Evolutionary conservation across 2,329 filamentous ascomycete genomes (phyloP).

Genomic region (Hypoxylon sp.): DNA sequence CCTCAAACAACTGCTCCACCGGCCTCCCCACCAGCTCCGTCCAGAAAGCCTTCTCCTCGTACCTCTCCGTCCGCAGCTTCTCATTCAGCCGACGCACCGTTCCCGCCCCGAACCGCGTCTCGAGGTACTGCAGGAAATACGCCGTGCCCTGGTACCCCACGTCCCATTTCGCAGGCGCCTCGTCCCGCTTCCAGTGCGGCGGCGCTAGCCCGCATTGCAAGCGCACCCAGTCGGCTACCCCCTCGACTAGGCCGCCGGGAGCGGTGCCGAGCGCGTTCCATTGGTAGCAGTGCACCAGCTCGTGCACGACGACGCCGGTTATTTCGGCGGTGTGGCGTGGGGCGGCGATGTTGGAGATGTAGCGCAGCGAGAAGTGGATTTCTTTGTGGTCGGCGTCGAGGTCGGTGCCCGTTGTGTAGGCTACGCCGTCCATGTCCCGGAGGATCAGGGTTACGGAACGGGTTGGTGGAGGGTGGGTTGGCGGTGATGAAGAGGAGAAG

Average conservation of each 20-base stretch:
- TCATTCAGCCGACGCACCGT: constrained; percentile 77
- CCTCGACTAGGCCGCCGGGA: constrained; percentile 87
- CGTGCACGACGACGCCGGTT: constrained; percentile 87
- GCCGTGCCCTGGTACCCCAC: constrained; percentile 91
- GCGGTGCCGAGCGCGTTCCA: constrained; percentile 75
- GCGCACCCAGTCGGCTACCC: constrained; percentile 93
- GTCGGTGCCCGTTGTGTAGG: constrained; percentile 86
- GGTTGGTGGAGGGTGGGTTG: constrained; percentile 69
- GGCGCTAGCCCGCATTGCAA: constrained; percentile 80
- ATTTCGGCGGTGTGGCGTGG: constrained; percentile 73
- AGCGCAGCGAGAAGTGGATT: constrained; percentile 87
- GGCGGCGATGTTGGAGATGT: constrained; percentile 70
- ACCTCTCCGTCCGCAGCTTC: constrained; percentile 72
- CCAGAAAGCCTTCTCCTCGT: constrained; percentile 79
- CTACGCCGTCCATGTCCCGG: constrained; percentile 84
- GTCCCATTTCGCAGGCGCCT: constrained; percentile 77
- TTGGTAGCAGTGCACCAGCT: constrained; percentile 96
- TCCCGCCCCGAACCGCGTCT: constrained; percentile 73
- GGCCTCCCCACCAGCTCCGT: constrained; percentile 74
- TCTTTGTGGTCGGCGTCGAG: constrained; percentile 91
- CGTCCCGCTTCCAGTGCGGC: constrained; percentile 81
- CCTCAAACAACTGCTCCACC: constrained; percentile 80
- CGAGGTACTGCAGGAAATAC: constrained; percentile 91
- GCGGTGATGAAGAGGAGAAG: constrained; percentile 24
- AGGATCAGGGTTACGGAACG: constrained; percentile 89